A percentile compares a stretch with the other conserved stretches of the same genome.
phyloP scores from a whole-genome alignment of 495 filamentous ascomycete genomes.

The Choiromyces venosus region DNA sequence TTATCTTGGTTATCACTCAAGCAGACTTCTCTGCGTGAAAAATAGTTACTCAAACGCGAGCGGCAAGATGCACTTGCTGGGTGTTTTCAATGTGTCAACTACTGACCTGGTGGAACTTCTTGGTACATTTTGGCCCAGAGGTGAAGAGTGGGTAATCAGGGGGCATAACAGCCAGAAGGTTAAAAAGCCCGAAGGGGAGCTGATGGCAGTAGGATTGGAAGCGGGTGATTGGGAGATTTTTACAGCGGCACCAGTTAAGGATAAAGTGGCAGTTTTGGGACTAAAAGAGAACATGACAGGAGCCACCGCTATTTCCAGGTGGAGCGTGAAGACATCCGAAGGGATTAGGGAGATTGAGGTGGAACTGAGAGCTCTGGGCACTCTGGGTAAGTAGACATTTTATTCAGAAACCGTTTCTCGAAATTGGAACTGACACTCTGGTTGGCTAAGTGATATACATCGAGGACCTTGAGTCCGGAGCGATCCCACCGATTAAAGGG shows the following conservation, averaged over 20 bases:
- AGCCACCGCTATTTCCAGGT: slow-evolving; percentile 8
- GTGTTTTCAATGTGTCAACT: slow-evolving; percentile 26
- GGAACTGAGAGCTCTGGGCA: slow-evolving; percentile 24
- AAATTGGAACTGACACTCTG: neutral
- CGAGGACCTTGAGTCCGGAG: neutral
- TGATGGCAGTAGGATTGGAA: slow-evolving; percentile 20
- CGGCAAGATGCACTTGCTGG: slow-evolving; percentile 5
- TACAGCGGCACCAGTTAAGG: slow-evolving; percentile 18
- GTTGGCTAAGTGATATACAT: neutral
- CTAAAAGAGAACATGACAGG: slow-evolving; percentile 24
- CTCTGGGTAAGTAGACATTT: slow-evolving; percentile 12
- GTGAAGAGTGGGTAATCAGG: slow-evolving; percentile 19
- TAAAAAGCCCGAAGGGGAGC: slow-evolving; percentile 5
- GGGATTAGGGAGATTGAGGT: slow-evolving; percentile 6
- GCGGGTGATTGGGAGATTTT: slow-evolving; percentile 27
- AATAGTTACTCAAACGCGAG: slow-evolving; percentile 9
- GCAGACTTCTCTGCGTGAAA: slow-evolving; percentile 16
- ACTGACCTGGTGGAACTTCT: slow-evolving; percentile 19
- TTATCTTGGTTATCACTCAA: slow-evolving; percentile 19
- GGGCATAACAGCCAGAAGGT: slow-evolving; percentile 10
- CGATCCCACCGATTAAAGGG: neutral
- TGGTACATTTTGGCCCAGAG: neutral
- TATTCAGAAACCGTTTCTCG: neutral
- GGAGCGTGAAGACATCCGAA: neutral
- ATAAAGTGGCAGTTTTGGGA: slow-evolving; percentile 16